Conservation (phyloP, 208 protist species). For the Leishmania aethiopica region DNA sequence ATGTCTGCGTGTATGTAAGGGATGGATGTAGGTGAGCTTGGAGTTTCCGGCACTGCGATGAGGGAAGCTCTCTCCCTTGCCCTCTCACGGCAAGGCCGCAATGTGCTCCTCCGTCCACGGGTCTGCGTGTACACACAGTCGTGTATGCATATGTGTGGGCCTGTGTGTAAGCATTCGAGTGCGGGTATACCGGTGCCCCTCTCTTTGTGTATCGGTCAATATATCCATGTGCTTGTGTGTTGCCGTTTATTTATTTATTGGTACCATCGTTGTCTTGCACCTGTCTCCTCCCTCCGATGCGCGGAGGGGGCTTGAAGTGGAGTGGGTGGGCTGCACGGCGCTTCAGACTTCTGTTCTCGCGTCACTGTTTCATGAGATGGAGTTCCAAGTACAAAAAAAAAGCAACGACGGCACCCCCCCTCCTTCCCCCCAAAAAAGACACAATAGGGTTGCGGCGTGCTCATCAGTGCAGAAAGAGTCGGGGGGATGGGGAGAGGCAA, state of each 20-base stretch:
- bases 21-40: neutral
- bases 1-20: neutral
- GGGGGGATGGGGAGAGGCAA: neutral
- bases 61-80: neutral
- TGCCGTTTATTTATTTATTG: constrained; percentile 22
- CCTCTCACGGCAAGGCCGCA: neutral
- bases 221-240: neutral
- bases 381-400: neutral
- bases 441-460: no score
- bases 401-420: neutral
- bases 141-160: neutral
- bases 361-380: neutral
- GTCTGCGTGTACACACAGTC: neutral
- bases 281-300: neutral
- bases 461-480: neutral
- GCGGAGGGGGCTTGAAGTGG: neutral
- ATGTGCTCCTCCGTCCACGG: neutral
- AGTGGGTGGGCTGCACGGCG: neutral
- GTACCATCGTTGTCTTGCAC: neutral
- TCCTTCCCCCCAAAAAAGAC: neutral
- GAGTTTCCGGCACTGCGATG: neutral
- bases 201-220: neutral
- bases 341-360: neutral
- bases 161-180: neutral
- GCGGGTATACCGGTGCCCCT: neutral